Evolutionary conservation across 352 stramenopile species (phyloP).

Genomic region (Phytophthora agathidicida): DNA sequence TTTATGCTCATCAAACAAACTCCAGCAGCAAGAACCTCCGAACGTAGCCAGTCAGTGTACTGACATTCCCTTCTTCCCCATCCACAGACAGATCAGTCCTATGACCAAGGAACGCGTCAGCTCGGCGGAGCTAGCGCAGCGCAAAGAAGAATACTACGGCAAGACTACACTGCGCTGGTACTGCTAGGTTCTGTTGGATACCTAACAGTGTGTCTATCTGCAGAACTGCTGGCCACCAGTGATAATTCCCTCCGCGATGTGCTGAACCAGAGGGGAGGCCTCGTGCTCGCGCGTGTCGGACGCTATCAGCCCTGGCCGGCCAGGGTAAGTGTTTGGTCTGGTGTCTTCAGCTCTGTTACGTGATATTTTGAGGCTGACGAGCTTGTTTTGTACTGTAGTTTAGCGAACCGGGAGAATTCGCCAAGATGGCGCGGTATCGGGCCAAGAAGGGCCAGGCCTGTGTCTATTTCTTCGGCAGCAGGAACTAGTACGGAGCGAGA

Average conservation of each 20-base stretch:
- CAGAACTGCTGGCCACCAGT: constrained; percentile 69
- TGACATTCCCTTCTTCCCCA: constrained; percentile 2
- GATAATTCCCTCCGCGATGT: constrained; percentile 61
- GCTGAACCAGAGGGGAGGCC: constrained; percentile 76
- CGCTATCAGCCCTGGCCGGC: constrained; percentile 86
- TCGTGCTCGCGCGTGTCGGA: constrained; percentile 80
- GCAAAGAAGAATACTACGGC: constrained; percentile 66
- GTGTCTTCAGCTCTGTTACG: background rate
- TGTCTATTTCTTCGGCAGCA: constrained; percentile 88
- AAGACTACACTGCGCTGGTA: no score
- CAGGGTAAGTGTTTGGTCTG: constrained; percentile 43
- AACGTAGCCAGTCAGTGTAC: constrained; percentile 1
- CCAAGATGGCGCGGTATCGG: constrained; percentile 79
- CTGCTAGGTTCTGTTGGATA: no score
- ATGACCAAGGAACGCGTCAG: constrained; percentile 52
- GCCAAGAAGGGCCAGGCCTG: constrained; percentile 79
- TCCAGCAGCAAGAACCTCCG: background rate
- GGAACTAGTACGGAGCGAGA: constrained; percentile 77
- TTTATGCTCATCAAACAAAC: background rate
- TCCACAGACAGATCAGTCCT: constrained; percentile 8
- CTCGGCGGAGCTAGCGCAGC: constrained; percentile 42
- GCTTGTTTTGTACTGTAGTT: no score
- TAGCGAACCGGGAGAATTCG: constrained; percentile 82
- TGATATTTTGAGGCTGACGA: no score
- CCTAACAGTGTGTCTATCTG: constrained; percentile 11